Conservation (phyloP, 768 basidiomycete species). For the Auriscalpium orientale region DNA sequence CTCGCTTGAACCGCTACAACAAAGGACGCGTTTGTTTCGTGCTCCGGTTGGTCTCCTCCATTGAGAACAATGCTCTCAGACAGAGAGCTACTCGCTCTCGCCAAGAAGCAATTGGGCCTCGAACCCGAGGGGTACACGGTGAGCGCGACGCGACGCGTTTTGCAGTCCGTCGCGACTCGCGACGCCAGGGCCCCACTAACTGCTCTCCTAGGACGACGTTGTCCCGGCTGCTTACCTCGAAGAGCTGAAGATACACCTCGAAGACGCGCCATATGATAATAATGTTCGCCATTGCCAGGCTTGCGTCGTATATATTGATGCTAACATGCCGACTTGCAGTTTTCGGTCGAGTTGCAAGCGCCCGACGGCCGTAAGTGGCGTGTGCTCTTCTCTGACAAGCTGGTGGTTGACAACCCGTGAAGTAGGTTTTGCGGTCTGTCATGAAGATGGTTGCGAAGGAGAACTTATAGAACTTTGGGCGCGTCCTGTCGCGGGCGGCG, state of each 20-base stretch:
- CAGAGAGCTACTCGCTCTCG: not conserved
- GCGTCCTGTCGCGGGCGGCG: slow-evolving; percentile 32
- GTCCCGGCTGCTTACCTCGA: not conserved
- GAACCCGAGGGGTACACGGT: not conserved
- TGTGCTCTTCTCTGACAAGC: not conserved
- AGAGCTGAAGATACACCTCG: not conserved
- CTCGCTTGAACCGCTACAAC: too few relatives aligned
- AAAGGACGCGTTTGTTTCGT: too few relatives aligned
- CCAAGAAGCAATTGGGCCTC: not conserved
- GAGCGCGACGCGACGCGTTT: too few relatives aligned
- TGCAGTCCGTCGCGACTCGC: not conserved
- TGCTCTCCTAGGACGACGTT: not conserved
- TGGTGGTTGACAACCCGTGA: not conserved
- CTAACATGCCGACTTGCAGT: not conserved
- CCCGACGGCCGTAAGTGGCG: not conserved
- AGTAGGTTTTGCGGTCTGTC: slow-evolving; percentile 39
- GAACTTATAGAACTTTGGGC: slow-evolving; percentile 26
- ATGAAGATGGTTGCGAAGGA: slow-evolving; percentile 38
- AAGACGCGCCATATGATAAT: not conserved
- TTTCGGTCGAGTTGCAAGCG: not conserved
- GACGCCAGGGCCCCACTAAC: not conserved
- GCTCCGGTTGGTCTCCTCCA: too few relatives aligned
- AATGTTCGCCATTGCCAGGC: not conserved
- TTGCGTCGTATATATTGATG: not conserved
- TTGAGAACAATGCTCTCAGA: not conserved